Conservation (phyloP, 73 alveolate species). For the Halteria grandinella region DNA sequence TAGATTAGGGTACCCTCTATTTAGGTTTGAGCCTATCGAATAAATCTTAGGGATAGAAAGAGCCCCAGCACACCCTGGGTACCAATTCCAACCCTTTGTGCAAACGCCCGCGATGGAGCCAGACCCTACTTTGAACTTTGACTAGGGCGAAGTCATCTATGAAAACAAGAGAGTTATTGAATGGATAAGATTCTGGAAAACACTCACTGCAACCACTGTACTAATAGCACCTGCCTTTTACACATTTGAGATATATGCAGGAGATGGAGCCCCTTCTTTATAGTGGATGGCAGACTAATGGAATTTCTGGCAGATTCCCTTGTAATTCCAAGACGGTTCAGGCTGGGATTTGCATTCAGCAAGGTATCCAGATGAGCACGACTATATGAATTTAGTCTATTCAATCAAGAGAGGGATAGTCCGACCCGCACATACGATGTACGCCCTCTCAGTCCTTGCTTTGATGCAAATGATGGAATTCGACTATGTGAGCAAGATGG, state of each 20-base stretch:
- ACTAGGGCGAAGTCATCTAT: conserved; percentile 83
- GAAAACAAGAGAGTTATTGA: conserved; percentile 82
- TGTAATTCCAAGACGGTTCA: conserved; percentile 63
- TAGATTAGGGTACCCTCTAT: conserved; percentile 87
- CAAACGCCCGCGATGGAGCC: conserved; percentile 87
- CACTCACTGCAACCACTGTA: too few relatives aligned
- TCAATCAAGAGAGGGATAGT: conserved; percentile 66
- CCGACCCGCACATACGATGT: conserved; percentile 68
- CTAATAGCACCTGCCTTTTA: conserved; percentile 69
- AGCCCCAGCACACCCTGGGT: conserved; percentile 84
- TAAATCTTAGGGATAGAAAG: conserved; percentile 79
- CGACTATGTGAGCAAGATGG: conserved; percentile 74
- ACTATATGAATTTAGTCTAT: conserved; percentile 64
- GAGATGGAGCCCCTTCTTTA: conserved; percentile 70
- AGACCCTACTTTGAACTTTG: conserved; percentile 85
- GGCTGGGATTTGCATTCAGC: conserved; percentile 51
- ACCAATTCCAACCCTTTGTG: conserved; percentile 86
- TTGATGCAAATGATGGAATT: conserved; percentile 56
- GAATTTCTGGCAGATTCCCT: conserved; percentile 51
- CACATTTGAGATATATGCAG: conserved; percentile 69
- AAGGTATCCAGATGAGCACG: conserved; percentile 72
- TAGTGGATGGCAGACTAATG: conserved; percentile 55
- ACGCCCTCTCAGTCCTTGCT: conserved; percentile 49
- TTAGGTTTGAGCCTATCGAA: conserved; percentile 78
- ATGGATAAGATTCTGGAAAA: conserved; percentile 86